These are phyloP conservation scores for Metschnikowia anglica DNA, from an alignment of 805 yeast genomes.

Conservation along the genomic window DNA sequence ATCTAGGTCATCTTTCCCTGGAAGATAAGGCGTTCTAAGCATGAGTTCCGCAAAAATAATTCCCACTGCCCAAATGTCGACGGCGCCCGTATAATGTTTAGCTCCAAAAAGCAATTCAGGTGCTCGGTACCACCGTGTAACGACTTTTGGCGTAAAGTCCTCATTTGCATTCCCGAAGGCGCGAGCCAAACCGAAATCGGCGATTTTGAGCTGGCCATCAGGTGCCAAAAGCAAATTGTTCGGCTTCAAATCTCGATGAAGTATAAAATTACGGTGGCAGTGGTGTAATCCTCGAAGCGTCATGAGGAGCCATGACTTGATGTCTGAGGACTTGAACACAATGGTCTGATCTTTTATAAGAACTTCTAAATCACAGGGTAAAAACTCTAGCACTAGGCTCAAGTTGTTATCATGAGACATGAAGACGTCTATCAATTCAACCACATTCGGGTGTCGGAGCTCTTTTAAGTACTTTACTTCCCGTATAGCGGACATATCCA, in stretches of 20 bases:
- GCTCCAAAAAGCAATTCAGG: conserved; percentile 53
- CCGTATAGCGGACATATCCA: conserved; percentile 96
- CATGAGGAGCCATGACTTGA: conserved; percentile 93
- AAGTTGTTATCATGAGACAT: conserved; percentile 57
- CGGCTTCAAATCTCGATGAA: conserved; percentile 94
- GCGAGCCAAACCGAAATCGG: conserved; percentile 96
- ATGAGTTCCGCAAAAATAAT: conserved; percentile 90
- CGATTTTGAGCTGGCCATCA: conserved; percentile 83
- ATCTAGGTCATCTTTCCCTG: conserved; percentile 87
- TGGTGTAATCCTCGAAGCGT: conserved; percentile 92
- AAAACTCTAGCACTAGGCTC: conserved; percentile 87
- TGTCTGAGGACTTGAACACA: conserved; percentile 79
- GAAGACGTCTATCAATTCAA: conserved; percentile 86
- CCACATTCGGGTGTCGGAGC: conserved; percentile 69
- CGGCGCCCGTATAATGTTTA: conserved; percentile 44
- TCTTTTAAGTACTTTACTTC: conserved; percentile 90
- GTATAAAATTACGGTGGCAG: conserved; percentile 85
- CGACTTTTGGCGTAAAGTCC: conserved; percentile 86
- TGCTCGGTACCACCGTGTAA: conserved; percentile 96
- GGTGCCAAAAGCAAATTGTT: conserved; percentile 86
- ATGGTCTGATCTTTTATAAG: conserved; percentile 76
- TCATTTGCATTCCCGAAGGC: conserved; percentile 73
- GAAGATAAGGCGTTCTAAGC: conserved; percentile 92
- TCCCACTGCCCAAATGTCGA: conserved; percentile 48
- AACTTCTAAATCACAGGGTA: conserved; percentile 90